Conservation (phyloP, 1,139 yeast genomes). For the Yamadazyma dendronema region DNA sequence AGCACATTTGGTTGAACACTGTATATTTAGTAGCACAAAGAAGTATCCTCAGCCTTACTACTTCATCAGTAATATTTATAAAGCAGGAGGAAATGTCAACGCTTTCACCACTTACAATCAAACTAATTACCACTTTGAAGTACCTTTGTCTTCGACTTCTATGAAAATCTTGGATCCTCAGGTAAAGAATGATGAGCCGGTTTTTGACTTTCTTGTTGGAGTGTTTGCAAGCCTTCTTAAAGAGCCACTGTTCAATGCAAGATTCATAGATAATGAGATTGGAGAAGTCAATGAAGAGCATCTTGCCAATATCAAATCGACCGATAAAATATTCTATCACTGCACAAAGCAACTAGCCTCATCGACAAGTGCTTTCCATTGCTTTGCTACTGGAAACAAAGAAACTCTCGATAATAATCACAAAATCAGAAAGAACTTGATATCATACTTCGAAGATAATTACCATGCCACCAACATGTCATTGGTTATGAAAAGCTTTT, state of each 20-base stretch:
- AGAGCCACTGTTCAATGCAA: constrained; percentile 47
- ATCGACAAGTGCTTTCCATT: constrained; percentile 38
- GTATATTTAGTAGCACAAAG: constrained; percentile 58
- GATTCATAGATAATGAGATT: constrained; percentile 48
- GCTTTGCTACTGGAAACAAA: constrained; percentile 48
- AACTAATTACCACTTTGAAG: constrained; percentile 59
- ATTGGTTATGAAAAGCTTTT: constrained; percentile 61
- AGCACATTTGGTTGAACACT: constrained; percentile 76
- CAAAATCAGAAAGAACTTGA: constrained; percentile 22
- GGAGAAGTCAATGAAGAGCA: constrained; percentile 67
- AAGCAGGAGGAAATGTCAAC: constrained; percentile 56
- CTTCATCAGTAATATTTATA: constrained; percentile 42
- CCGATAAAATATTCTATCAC: constrained; percentile 53
- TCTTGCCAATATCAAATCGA: constrained; percentile 40
- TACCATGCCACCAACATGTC: constrained; percentile 46
- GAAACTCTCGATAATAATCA: constrained; percentile 26
- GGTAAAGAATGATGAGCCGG: constrained; percentile 22
- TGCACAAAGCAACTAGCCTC: constrained; percentile 53
- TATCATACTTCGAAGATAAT: constrained; percentile 25
- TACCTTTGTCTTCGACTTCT: constrained; percentile 38
- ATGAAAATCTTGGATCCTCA: constrained; percentile 4
- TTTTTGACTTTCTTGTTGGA: constrained; percentile 44
- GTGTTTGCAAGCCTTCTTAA: constrained; percentile 53
- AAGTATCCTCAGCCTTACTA: constrained; percentile 47
- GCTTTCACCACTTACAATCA: constrained; percentile 68